phyloP scores from a whole-genome alignment of 1,284 basidiomycete species.

The Malassezia furfur region DNA sequence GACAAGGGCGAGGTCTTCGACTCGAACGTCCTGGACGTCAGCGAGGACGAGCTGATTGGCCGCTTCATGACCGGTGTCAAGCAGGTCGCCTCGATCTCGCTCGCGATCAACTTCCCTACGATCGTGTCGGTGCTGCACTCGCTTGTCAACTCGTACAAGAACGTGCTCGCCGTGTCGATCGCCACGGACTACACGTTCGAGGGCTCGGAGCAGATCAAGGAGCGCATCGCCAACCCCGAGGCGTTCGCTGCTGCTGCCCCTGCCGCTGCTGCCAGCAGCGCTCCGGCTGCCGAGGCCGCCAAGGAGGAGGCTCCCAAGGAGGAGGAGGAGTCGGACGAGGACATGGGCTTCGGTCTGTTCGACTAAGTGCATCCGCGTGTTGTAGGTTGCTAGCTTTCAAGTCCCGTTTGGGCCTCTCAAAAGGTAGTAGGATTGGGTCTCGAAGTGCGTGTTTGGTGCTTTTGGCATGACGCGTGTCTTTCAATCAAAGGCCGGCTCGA shows the following conservation, averaged over 20 bases:
- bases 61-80: slow-evolving; percentile 87
- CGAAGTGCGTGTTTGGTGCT: too few relatives aligned
- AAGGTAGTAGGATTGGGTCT: too few relatives aligned
- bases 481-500: too few relatives aligned
- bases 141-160: slow-evolving; percentile 98
- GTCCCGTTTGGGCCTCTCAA: not conserved
- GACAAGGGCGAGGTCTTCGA: slow-evolving; percentile 58
- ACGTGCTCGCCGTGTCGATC: slow-evolving; percentile 74
- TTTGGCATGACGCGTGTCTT: too few relatives aligned
- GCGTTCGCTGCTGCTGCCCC: slow-evolving; percentile 70
- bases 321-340: slow-evolving; percentile 54
- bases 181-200: slow-evolving; percentile 93
- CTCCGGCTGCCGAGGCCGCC: slow-evolving; percentile 48
- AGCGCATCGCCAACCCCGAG: slow-evolving; percentile 90
- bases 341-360: slow-evolving; percentile 61
- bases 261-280: slow-evolving; percentile 54
- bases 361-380: slow-evolving; percentile 55
- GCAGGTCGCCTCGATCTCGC: slow-evolving; percentile 86
- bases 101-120: slow-evolving; percentile 92
- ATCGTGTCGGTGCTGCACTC: slow-evolving; percentile 86
- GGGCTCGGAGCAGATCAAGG: slow-evolving; percentile 90
- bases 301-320: slow-evolving; percentile 52
- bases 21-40: slow-evolving; percentile 75
- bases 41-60: slow-evolving; percentile 78
- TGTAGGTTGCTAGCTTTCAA: not conserved